Evolutionary conservation across 371 early-diverging fungal genomes (phyloP), one percentile per base, ranked within the genome.

Genomic region (Lichtheimia corymbifera): DNA sequence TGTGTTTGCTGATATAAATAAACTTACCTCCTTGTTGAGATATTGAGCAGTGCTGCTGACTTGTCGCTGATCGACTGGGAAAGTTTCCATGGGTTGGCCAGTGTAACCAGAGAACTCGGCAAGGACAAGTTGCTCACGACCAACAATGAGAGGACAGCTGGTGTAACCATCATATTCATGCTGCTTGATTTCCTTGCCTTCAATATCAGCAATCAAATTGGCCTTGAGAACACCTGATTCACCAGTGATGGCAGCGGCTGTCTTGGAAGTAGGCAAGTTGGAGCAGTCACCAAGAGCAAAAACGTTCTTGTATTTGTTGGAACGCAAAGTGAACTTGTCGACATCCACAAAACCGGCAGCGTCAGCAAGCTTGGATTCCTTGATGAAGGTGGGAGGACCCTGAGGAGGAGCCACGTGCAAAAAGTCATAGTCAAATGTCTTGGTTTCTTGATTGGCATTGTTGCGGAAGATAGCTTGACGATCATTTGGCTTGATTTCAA

Each of bases 381-480:
- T 89, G 74, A 94, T 86, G 62, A 92, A 94, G 35, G 83, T 80
- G 42, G 88, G 91, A 24, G 94, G 80, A 44, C 86, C 80, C 88
- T 92, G 92, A 27, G 93, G 93, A 55, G 94, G 95, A n/a, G 91
- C 87, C 51, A 92, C 95, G 63, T 95, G 95, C 66, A 94, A 73
- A 49, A 95, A 88, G 56, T 94, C 91, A 64, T 91, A 95, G 22
- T 85, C 75, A 51, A 84, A 74, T 1, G 82, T 79, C 58, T 85
- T 67, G 22, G 83, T 56, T 45, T 85, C 83, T 41, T 82, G 73
- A 60, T 77, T 85, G 25, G 79, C 80, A 25, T 83, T 82, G 51
- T 85, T 75, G 52, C 83, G 63, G 79, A 94, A 94, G 5, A 87
- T 80, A 15, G 95, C 95, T 66, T 83, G 82, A 61, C 81, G 84